phyloP scores from a whole-genome alignment of 345 rosid species.

The Lagerstroemia speciosa region DNA sequence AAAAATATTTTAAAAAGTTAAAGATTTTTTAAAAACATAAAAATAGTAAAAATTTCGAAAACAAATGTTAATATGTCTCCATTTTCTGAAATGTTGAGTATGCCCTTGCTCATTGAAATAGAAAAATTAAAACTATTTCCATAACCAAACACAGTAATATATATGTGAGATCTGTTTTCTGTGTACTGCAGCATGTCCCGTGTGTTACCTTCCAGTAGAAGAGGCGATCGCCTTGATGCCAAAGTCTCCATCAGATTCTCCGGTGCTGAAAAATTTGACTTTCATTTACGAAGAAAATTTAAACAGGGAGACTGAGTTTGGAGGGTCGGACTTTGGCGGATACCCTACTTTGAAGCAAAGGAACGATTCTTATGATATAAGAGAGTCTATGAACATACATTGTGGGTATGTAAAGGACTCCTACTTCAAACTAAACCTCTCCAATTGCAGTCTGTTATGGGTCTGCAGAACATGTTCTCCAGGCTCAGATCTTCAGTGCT shows the following conservation, averaged over 20 bases:
- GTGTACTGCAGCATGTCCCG: slow-evolving; percentile 74
- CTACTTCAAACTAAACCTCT: neutral
- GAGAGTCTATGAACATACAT: slow-evolving; percentile 74
- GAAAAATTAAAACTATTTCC: neutral
- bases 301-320: slow-evolving; percentile 57
- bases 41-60: no score
- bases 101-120: neutral
- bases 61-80: no score
- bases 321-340: slow-evolving; percentile 98
- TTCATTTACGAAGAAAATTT: slow-evolving; percentile 60
- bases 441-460: neutral
- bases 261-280: slow-evolving; percentile 60
- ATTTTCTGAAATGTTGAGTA: neutral
- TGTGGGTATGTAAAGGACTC: slow-evolving; percentile 61
- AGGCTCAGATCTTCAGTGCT: neutral
- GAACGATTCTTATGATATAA: slow-evolving; percentile 71
- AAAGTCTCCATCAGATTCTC: slow-evolving; percentile 67
- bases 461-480: neutral
- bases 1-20: no score
- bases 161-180: neutral
- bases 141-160: neutral
- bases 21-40: no score
- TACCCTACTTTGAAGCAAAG: slow-evolving; percentile 77
- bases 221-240: slow-evolving; percentile 92
- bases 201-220: slow-evolving; percentile 91